Percentiles rank a stretch among this genome's conserved stretches.
Conservation (phyloP, 2,329 filamentous ascomycete genomes). For the Aspergillus sp. region DNA sequence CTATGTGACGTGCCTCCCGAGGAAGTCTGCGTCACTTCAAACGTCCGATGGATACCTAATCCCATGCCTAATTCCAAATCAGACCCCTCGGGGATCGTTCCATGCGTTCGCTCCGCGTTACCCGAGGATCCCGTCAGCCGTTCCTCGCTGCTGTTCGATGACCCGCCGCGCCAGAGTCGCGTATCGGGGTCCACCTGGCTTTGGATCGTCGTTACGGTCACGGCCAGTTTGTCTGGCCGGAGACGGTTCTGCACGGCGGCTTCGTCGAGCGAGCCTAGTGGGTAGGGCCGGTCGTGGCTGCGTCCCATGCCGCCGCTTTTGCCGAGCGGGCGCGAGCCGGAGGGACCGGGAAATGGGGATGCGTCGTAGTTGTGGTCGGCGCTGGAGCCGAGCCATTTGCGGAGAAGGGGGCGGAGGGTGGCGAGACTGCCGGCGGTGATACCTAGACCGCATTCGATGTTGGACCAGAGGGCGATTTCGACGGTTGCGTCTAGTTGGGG, state of each 20-base stretch:
- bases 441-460: conserved; percentile 38
- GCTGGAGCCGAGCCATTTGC: conserved; percentile 28
- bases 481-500: conserved; percentile 41
- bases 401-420: conserved; percentile 52
- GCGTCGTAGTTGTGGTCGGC: conserved; percentile 22
- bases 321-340: conserved; percentile 22
- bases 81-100: background rate
- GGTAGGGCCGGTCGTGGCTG: conserved; percentile 23
- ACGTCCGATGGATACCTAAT: conserved; percentile 32
- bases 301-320: background rate
- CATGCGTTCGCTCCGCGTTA: background rate
- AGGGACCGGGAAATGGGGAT: conserved; percentile 22
- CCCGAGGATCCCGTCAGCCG: conserved; percentile 23
- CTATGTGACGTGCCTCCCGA: background rate
- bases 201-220: conserved; percentile 34
- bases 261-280: conserved; percentile 31
- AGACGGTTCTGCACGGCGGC: conserved; percentile 20
- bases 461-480: conserved; percentile 46
- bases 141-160: conserved; percentile 33
- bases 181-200: conserved; percentile 23
- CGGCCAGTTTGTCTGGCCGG: conserved; percentile 33
- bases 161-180: conserved; percentile 18
- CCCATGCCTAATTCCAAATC: conserved; percentile 18
- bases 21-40: conserved; percentile 32
- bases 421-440: conserved; percentile 52